A percentile compares a stretch with the other conserved stretches of the same genome.
Evolutionary conservation across 345 rosid genomes (phyloP).

Genomic region (Eucalyptus melliodora): DNA sequence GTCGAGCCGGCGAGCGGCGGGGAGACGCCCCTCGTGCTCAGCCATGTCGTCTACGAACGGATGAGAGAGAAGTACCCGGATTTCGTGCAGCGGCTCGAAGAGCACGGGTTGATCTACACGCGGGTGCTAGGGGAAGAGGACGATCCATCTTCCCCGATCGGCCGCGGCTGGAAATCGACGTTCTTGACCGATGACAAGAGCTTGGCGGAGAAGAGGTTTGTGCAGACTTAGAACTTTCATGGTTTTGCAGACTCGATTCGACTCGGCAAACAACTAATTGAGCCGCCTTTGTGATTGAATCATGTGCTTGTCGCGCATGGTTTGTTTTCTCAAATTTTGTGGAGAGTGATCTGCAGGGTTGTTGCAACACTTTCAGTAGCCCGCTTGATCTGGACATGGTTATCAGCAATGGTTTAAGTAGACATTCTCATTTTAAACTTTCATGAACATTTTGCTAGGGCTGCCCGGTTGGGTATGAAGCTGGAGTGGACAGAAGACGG

Average conservation of each 20-base stretch:
- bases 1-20: constrained; percentile 80
- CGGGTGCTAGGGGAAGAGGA: constrained; percentile 70
- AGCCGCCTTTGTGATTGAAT: background rate
- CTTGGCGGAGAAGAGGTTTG: constrained; percentile 63
- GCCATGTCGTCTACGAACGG: constrained; percentile 68
- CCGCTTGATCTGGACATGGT: background rate
- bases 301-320: accelerated
- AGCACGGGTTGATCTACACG: constrained; percentile 57
- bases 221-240: background rate
- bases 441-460: constrained; percentile 22
- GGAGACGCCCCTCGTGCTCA: constrained; percentile 83
- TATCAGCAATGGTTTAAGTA: background rate
- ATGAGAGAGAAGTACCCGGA: constrained; percentile 62
- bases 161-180: constrained; percentile 94
- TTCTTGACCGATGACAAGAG: constrained; percentile 67
- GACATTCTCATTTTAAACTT: background rate
- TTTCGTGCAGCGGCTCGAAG: constrained; percentile 55
- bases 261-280: background rate
- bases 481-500: constrained; percentile 75
- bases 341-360: background rate
- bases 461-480: constrained; percentile 66
- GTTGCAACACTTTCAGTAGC: background rate
- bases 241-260: background rate
- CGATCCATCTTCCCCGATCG: constrained; percentile 79
- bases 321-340: background rate